Evolutionary conservation across 1,284 basidiomycete genomes (phyloP), one percentile per base, ranked within the genome.

Genomic region (Fomitopsis pinicola): DNA sequence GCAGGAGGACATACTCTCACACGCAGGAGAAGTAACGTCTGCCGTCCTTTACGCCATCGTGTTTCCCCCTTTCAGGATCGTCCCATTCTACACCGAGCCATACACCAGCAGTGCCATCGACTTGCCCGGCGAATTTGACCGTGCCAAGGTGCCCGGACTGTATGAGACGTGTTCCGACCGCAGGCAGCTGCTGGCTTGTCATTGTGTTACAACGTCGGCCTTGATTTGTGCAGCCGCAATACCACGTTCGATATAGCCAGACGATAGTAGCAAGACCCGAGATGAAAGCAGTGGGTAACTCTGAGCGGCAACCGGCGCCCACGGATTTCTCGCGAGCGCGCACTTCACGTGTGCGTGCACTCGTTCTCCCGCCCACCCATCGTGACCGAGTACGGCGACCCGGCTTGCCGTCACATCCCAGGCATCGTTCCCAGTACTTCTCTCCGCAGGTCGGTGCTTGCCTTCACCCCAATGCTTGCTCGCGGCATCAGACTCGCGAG

Each of bases 51-150:
- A 80, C 73, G 12, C 97, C 97, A 67, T 89, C 85, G 72, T 98
- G 95, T 74, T 92, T 97, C 30, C 96, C 96, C 58, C 92, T 82
- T 1, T 72, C 63, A 5, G 88, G 81, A 69, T 95, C 88, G 70
- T 99, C 97, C 93, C 96, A 99, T 77, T 98, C 96, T 57, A 98
- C 83, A 14, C 97, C 97, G 5, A 96, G 82, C 96, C 97, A 99
- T 15, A 76, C 67, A 10, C 91, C 92, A 8, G 75, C 71, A 0
- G 91, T 86, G 19, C 83, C 82, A 15, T 85, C 77, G 15, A 97
- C 86, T 1, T 75, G 66, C 3, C 94, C 94, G 6, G 82, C 73
- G 70, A 85, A 96, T 73, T 78, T 85, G 62, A 97, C 75, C 0
- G 93, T 94, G 3, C 87, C 91, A 55, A 81, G 67, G 67, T 83